Base-by-base conservation (phyloP, 2,329 filamentous ascomycete species). In the Monosporascus sp. region DNA sequence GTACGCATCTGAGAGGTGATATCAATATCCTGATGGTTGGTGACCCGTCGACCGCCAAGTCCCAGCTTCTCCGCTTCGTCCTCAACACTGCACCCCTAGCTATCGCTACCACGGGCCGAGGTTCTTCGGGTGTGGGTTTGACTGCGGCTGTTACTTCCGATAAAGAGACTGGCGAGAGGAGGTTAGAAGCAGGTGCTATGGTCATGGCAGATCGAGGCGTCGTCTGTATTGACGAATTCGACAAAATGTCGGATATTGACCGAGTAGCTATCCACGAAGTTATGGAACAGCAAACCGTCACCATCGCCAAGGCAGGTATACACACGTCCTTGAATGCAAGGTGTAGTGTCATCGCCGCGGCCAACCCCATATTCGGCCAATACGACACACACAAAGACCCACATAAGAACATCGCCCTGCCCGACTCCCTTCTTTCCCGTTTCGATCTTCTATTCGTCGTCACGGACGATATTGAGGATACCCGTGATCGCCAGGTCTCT, bases 21-120 rank as follows among this genome's bases (percentile, higher is more conserved):
- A 97, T 99, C 74, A 99, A 99, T 70, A 96, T 99, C 60, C 80
- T 99, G 49, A 97, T 99, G 94, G 93, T 99, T 44, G 94, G 94
- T 74, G 94, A 99, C 70, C 94, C 94, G 3, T 99, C 94, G 0
- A 99, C 94, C 0, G 94, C 94, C 55, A 99, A 99, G 70, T 99
- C 94, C n/a, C 94, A 99, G 68, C 81, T 99, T 52, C 80, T 99
- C 43, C 89, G 94, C 25, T 99, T 99, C 65, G 94, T 99, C 14
- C 81, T 97, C 59, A 99, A 99, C 69, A 99, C 94, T 1, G 94
- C 94, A 3, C 94, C 94, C 2, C 77, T 99, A 44, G 94, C 94
- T 2, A 99, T 99, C 68, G 94, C 94, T 9, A 99, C 94, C 0
- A 99, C 94, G 39, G 94, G 94, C 72, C 88, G 94, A 64, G 92